Conservation (phyloP, 1,284 basidiomycete genomes). For the Ustilago vetiveriae region DNA sequence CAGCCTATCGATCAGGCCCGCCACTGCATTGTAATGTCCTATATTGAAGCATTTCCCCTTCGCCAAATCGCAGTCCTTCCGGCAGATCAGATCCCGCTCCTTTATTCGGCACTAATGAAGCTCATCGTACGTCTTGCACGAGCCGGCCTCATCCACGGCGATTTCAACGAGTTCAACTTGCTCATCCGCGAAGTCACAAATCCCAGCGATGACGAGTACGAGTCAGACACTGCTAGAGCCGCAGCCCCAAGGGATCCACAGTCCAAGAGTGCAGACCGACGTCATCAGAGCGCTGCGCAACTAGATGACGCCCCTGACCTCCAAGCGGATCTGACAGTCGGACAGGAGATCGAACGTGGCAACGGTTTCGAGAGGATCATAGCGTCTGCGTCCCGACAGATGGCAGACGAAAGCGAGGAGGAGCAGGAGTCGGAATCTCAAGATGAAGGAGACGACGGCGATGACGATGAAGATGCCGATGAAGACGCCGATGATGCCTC, state of each 20-base stretch:
- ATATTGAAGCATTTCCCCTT: conserved; percentile 94
- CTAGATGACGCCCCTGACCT: conserved; percentile 1
- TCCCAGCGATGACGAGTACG: conserved; percentile 26
- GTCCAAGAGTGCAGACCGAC: conserved; percentile 3
- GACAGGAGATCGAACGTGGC: conserved; percentile 50
- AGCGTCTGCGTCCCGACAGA: conserved; percentile 13
- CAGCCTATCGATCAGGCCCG: conserved; percentile 91
- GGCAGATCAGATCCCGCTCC: conserved; percentile 77
- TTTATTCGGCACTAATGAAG: conserved; percentile 94
- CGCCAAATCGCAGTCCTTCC: conserved; percentile 87
- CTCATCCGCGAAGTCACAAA: conserved; percentile 75
- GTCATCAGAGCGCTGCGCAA: neutral
- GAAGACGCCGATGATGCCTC: conserved; percentile 73
- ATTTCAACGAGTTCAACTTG: conserved; percentile 99
- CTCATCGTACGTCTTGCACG: conserved; percentile 92
- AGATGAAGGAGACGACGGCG: conserved; percentile 35
- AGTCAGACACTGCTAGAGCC: conserved; percentile 19
- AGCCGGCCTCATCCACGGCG: conserved; percentile 94
- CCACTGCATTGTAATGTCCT: conserved; percentile 95
- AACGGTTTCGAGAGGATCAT: conserved; percentile 60
- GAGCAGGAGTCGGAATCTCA: conserved; percentile 34
- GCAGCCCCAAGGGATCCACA: conserved; percentile 11
- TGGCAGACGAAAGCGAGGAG: neutral
- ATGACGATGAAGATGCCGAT: conserved; percentile 64
- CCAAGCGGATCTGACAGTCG: conserved; percentile 16